These are phyloP conservation scores for Termitomyces sp. DNA, from an alignment of 768 basidiomycete genomes.

Conservation along the genomic window DNA sequence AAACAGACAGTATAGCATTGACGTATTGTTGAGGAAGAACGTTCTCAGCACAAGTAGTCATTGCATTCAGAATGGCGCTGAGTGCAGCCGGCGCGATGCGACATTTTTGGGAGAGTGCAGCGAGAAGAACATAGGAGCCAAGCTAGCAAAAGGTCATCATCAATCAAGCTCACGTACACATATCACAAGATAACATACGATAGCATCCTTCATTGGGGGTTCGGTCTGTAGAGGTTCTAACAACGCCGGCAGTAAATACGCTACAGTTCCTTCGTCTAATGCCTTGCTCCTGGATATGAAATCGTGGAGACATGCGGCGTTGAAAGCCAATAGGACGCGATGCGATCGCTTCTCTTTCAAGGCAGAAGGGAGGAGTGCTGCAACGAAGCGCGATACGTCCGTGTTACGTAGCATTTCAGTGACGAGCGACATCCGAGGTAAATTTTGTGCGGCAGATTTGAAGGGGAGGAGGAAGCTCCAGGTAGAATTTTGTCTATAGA, in stretches of 20 bases:
- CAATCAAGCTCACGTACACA: not conserved
- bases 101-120: constrained; percentile 65
- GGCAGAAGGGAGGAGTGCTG: constrained; percentile 57
- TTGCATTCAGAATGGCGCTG: constrained; percentile 50
- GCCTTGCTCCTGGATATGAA: constrained; percentile 60
- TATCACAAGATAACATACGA: constrained; percentile 39
- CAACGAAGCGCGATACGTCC: constrained; percentile 71
- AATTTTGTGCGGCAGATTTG: constrained; percentile 70
- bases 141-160: constrained; percentile 39
- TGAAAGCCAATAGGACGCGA: constrained; percentile 77
- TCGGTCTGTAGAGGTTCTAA: constrained; percentile 50
- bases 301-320: constrained; percentile 74
- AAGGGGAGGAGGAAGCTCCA: constrained; percentile 73
- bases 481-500: constrained; percentile 49
- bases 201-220: constrained; percentile 44
- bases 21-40: constrained; percentile 58
- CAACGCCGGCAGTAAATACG: constrained; percentile 60
- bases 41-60: constrained; percentile 45
- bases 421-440: constrained; percentile 72
- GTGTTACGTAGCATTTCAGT: constrained; percentile 70
- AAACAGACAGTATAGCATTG: constrained; percentile 62
- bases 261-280: constrained; percentile 64
- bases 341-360: constrained; percentile 52
- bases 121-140: constrained; percentile 69
- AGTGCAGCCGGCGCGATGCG: constrained; percentile 55